These are phyloP conservation scores for Daldinia eschscholtzii DNA, from an alignment of 2,329 filamentous ascomycete genomes.

Conservation along the genomic window DNA sequence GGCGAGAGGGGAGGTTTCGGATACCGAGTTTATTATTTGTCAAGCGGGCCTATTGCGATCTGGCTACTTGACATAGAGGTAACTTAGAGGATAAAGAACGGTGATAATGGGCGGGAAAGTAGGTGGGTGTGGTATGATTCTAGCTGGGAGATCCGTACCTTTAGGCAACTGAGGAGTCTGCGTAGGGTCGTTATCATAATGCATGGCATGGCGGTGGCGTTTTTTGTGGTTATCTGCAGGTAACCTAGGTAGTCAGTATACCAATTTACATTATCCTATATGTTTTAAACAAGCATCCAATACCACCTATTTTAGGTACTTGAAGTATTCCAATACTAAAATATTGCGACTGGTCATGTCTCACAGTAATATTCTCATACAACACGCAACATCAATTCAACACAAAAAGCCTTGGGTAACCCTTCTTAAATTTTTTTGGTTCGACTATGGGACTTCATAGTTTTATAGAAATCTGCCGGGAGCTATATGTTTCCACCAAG, in stretches of 20 bases:
- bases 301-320: too few species aligned
- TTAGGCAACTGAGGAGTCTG: neutral
- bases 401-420: slow-evolving; percentile 10
- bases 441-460: slow-evolving; percentile 31
- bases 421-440: slow-evolving; percentile 29
- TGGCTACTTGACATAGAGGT: neutral
- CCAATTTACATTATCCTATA: neutral
- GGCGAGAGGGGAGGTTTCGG: too few species aligned
- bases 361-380: neutral
- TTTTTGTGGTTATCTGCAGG: slow-evolving; percentile 3
- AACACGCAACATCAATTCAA: neutral
- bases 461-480: slow-evolving; percentile 21
- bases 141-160: slow-evolving; percentile 1
- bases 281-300: neutral
- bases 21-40: neutral
- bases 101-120: too few species aligned
- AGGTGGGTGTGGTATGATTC: neutral
- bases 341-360: neutral
- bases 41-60: neutral
- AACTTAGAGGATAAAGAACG: neutral
- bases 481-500: slow-evolving; percentile 20
- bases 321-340: neutral
- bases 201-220: slow-evolving; percentile 26
- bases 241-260: neutral
- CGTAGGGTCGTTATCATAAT: slow-evolving; percentile 4